Base-by-base conservation (phyloP, 2,329 filamentous ascomycete species). In the Aspergillus puulaauensis region DNA sequence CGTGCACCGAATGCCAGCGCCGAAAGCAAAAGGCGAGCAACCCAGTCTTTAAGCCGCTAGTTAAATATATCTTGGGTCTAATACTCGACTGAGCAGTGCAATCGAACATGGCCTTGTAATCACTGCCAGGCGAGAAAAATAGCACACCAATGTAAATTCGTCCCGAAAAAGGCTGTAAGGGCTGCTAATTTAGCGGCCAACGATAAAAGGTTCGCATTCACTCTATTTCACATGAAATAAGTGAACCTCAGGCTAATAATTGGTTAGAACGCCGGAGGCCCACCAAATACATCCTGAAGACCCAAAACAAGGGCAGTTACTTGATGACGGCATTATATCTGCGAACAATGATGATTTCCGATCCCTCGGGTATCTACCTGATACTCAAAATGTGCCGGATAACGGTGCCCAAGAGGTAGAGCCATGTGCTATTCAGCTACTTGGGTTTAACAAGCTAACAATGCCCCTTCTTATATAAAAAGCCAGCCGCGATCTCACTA, bases 101-200 rank as follows among this genome's bases (percentile, higher is more conserved):
- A 75, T 58, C 75, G 78, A 35, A 72, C 80, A 64, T 82, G 80
- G 75, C 80, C 79, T 2, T 82, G 80, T 64, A 80, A 80, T 59
- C 79, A 82, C 61, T 82, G 79, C 61, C 74, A 78, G 60, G 68
- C 76, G 33, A 71, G 80, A 61, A 77, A 76, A 56, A 77, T 82
- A 1, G 74, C 80, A 33, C 80, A 82, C 68, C 66, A 80, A 3
- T 82, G 79, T 64, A 75, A 77, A 54, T 81, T 80, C 63, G 65
- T 69, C 0, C 64, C 66, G 24, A 78, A 74, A 55, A 75, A 72
- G 24, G 48, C 61, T 12, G 24, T 55, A 24, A 61, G 56, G 23
- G 31, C 44, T 37, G 17, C 48, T n/a, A 62, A 54, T 11, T 17
- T 47, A 12, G 44, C 45, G 21, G 24, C 37, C 31, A 54, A 48